A percentile compares a stretch with the other conserved stretches of the same genome.
phyloP scores from a whole-genome alignment of 352 stramenopile genomes.

The Phytopythium cucurbitacearum region DNA sequence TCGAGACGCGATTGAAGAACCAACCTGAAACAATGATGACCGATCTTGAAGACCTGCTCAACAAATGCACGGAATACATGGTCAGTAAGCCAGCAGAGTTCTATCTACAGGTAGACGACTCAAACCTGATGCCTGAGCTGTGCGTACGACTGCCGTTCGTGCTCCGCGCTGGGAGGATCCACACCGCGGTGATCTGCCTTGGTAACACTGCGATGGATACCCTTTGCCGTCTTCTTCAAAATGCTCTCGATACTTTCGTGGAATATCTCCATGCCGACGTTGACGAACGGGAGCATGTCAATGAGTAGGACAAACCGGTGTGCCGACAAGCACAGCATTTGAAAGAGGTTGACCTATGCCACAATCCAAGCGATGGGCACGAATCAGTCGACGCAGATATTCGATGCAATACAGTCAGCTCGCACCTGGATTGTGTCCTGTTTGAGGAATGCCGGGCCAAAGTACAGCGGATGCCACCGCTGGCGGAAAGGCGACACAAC shows the following conservation, averaged over 20 bases:
- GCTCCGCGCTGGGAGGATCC: neutral
- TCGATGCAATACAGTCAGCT: neutral
- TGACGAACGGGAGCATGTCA: conserved; percentile 53
- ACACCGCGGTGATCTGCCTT: neutral
- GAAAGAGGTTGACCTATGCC: conserved; percentile 49
- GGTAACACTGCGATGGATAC: conserved; percentile 33
- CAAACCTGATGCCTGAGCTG: neutral
- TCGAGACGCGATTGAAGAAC: conserved; percentile 14
- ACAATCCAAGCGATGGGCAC: neutral
- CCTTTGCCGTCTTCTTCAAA: conserved; percentile 41
- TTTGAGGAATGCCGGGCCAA: conserved; percentile 36
- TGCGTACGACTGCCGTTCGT: neutral
- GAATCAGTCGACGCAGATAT: neutral
- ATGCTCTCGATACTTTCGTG: conserved; percentile 21
- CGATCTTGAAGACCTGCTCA: conserved; percentile 38
- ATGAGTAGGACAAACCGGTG: conserved; percentile 49
- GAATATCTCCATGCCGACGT: conserved; percentile 38
- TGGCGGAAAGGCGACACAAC: conserved; percentile 58
- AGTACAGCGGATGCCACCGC: conserved; percentile 67
- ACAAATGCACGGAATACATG: neutral
- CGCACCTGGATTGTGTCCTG: conserved; percentile 36
- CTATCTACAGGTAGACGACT: neutral
- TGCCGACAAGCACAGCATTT: conserved; percentile 43
- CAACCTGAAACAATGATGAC: conserved; percentile 34
- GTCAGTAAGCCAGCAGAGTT: neutral